These are phyloP conservation scores for Verticillium nubilum DNA, from an alignment of 2,329 filamentous ascomycete species.

Conservation along the genomic window DNA sequence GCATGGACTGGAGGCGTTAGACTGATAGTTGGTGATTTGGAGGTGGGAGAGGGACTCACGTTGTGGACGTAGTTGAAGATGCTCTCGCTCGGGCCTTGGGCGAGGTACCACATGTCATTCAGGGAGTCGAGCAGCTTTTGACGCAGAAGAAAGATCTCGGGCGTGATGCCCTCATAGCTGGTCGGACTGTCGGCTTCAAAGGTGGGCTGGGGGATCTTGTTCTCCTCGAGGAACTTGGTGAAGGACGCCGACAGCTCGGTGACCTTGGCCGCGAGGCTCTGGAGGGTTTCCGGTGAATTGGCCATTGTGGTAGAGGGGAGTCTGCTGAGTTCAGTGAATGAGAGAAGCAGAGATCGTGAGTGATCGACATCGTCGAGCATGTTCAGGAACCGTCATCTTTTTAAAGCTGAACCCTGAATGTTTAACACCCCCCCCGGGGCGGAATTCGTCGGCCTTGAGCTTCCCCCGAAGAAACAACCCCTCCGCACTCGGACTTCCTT, in stretches of 20 bases:
- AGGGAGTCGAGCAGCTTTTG: constrained; percentile 38
- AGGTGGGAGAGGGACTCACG: constrained; percentile 17
- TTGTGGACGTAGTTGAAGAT: constrained; percentile 38
- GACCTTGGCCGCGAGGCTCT: constrained; percentile 37
- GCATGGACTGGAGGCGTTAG: constrained; percentile 26
- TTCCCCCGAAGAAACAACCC: neutral
- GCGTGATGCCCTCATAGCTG: constrained; percentile 33
- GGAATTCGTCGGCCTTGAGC: neutral
- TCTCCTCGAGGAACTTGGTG: constrained; percentile 32
- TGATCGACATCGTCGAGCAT: neutral
- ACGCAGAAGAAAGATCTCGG: constrained; percentile 35
- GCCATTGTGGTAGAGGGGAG: constrained; percentile 17
- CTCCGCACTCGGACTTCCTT: neutral
- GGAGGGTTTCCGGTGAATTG: constrained; percentile 28
- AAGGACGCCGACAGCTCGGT: constrained; percentile 36
- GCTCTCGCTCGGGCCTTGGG: constrained; percentile 43
- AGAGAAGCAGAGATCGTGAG: neutral
- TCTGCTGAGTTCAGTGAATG: neutral
- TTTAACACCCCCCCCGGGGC: neutral
- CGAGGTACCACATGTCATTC: constrained; percentile 39
- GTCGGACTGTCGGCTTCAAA: constrained; percentile 37
- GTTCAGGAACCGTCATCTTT: neutral
- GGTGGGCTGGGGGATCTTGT: constrained; percentile 34
- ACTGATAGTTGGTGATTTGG: too few relatives aligned
- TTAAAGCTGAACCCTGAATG: neutral